Conservation (phyloP, 2,329 filamentous ascomycete genomes). For the Ophiocordyceps camponoti-rufipedis region DNA sequence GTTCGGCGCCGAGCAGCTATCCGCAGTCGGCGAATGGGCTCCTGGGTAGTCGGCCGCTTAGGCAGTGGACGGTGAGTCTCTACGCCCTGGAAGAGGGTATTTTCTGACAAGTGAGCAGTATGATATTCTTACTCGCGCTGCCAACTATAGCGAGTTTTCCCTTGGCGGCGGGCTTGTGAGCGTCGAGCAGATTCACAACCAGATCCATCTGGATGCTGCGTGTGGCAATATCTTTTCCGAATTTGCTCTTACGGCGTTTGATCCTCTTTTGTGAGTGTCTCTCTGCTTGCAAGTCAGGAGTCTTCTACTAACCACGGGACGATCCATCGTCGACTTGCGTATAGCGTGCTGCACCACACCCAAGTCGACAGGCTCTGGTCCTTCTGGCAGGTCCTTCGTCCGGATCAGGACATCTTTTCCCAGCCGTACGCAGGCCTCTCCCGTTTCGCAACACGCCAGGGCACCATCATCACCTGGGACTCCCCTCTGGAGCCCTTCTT, state of each 20-base stretch:
- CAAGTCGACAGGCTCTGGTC: conserved; percentile 48
- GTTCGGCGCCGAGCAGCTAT: conserved; percentile 18
- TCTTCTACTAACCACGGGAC: no score
- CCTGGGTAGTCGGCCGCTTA: conserved; percentile 16
- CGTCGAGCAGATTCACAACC: conserved; percentile 24
- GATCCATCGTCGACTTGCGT: neutral
- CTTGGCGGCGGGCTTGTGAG: conserved; percentile 17
- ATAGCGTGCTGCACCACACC: conserved; percentile 28
- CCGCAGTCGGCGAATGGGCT: conserved; percentile 18
- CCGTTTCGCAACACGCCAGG: conserved; percentile 21
- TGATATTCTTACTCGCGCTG: conserved; percentile 18
- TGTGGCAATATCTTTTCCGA: conserved; percentile 22
- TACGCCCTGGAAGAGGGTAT: neutral
- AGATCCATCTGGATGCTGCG: conserved; percentile 20
- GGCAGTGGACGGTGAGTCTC: conserved; percentile 19
- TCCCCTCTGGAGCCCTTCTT: conserved; percentile 33
- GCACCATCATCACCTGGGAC: conserved; percentile 20
- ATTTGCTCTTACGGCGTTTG: conserved; percentile 21
- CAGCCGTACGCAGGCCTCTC: conserved; percentile 15
- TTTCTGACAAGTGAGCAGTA: conserved; percentile 13
- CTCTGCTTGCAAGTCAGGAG: no score
- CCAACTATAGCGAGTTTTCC: conserved; percentile 16
- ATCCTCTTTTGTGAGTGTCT: conserved; percentile 23
- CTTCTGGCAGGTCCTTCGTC: conserved; percentile 27
- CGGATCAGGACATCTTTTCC: conserved; percentile 15